A percentile compares a stretch with the other conserved stretches of the same genome.
phyloP scores from a whole-genome alignment of 495 filamentous ascomycete genomes.

The Penicillium antarcticum region DNA sequence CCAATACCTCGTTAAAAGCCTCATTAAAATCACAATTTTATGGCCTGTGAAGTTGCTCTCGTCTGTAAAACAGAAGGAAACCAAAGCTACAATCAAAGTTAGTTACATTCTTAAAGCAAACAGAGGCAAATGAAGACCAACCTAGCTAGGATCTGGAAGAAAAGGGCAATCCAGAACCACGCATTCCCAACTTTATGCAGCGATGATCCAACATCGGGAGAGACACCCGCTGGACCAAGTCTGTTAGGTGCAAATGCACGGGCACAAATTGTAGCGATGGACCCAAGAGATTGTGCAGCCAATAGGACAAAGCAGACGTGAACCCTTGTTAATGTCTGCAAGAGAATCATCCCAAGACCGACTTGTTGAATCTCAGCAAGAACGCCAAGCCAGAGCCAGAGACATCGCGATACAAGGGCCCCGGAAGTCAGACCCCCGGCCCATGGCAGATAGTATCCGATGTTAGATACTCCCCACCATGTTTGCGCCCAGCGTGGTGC shows the following conservation, averaged over 20 bases:
- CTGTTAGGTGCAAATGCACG: slow-evolving; percentile 56
- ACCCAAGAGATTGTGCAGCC: slow-evolving; percentile 55
- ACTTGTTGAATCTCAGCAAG: slow-evolving; percentile 61
- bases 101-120: neutral
- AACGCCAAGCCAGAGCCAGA: slow-evolving; percentile 66
- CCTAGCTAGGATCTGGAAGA: slow-evolving; percentile 41
- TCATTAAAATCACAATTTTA: neutral
- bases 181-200: slow-evolving; percentile 39
- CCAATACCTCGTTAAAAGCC: too few relatives aligned
- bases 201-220: slow-evolving; percentile 52
- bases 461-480: slow-evolving; percentile 57
- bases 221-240: slow-evolving; percentile 56
- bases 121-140: neutral
- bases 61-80: slow-evolving; percentile 20
- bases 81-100: slow-evolving; percentile 8
- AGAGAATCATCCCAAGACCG: slow-evolving; percentile 62
- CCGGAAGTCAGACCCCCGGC: slow-evolving; percentile 43
- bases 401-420: slow-evolving; percentile 48
- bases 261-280: slow-evolving; percentile 55
- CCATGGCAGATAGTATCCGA: slow-evolving; percentile 62
- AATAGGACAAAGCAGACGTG: slow-evolving; percentile 56
- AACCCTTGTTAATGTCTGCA: slow-evolving; percentile 59
- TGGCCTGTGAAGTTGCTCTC: slow-evolving; percentile 19
- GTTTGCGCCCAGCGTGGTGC: slow-evolving; percentile 65
- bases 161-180: slow-evolving; percentile 56